Base-by-base conservation (phyloP, 169 alveolate species). In the Ichthyophthirius multifiliis region DNA sequence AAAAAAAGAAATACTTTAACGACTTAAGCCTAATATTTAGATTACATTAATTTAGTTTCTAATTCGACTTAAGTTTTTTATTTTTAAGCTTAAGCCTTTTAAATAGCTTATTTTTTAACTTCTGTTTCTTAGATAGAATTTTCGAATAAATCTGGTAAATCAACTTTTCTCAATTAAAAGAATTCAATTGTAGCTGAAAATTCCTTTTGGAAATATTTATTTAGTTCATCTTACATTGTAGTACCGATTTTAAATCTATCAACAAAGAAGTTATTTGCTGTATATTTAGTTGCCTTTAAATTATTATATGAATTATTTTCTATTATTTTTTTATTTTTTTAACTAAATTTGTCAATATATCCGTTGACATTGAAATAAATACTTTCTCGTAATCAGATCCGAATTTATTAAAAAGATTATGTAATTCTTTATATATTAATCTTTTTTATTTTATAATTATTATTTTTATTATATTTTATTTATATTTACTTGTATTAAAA, bases 61-160 rank as follows among this genome's bases (percentile, higher is more conserved):
- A 91, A 65, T 77, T 89, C 94, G 23, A 94, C 89, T 63, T 83
- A 76, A 20, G 79, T 84, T 75, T 91, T 87, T 20, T 85, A 64
- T 71, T 83, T 88, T 74, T 91, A 76, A 34, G 95, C 95, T 45
- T 85, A 48, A 3, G 97, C 95, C 86, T 81, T 90, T 15, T 82
- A 76, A 34, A 94, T 92, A 62, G 90, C 96, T 81, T 92, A 88
- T 41, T 89, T 92, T 88, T 90, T 78, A 1, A 94, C 95, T 85
- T 91, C 95, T 48, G 95, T 86, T 44, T 85, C 89, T 82, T 90
- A 93, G 46, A 94, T 92, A 1, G 96, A 94, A 18, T 74, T 74
- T 46, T 94, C 95, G 76, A 89, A 94, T 74, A 80, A 73, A 71
- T 86, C 91, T 2, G 97, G 97, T 37, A 94, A 75, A 83, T 94